These are phyloP conservation scores for Fusarium robinianum DNA, from an alignment of 2,329 filamentous ascomycete species.

Conservation along the genomic window DNA sequence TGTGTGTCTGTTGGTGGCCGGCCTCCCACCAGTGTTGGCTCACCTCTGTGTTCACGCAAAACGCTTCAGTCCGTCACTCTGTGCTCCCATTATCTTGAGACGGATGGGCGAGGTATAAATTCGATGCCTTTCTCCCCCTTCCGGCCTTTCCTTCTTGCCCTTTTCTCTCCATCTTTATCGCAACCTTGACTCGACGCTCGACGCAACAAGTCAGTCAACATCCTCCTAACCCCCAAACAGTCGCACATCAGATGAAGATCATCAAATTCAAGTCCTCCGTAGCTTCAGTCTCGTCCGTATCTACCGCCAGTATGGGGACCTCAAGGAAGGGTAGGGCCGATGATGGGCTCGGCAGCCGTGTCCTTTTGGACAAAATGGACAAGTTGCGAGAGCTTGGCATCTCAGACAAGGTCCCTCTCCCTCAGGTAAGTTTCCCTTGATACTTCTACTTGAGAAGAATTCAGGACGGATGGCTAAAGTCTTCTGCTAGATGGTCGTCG, in stretches of 20 bases:
- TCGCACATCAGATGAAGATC: not conserved
- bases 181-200: not conserved
- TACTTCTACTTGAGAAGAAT: accelerated
- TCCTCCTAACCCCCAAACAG: not conserved
- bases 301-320: slow-evolving; percentile 12
- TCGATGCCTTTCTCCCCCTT: too few species aligned
- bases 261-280: too few species aligned
- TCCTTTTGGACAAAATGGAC: slow-evolving; percentile 45
- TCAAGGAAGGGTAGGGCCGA: slow-evolving; percentile 1
- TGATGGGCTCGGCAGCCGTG: slow-evolving; percentile 28
- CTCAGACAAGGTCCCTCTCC: slow-evolving; percentile 42
- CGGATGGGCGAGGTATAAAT: too few species aligned
- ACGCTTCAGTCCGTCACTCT: too few species aligned
- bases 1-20: too few species aligned
- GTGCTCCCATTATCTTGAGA: too few species aligned
- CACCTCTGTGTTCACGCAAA: too few species aligned
- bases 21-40: too few species aligned
- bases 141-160: too few species aligned
- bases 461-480: too few species aligned
- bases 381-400: slow-evolving; percentile 48
- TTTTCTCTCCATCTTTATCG: too few species aligned
- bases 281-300: too few species aligned
- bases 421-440: slow-evolving; percentile 55
- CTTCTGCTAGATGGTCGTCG: slow-evolving; percentile 72
- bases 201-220: not conserved